Base-by-base conservation (phyloP, 306 rosid species). In the Argentina anserina region DNA sequence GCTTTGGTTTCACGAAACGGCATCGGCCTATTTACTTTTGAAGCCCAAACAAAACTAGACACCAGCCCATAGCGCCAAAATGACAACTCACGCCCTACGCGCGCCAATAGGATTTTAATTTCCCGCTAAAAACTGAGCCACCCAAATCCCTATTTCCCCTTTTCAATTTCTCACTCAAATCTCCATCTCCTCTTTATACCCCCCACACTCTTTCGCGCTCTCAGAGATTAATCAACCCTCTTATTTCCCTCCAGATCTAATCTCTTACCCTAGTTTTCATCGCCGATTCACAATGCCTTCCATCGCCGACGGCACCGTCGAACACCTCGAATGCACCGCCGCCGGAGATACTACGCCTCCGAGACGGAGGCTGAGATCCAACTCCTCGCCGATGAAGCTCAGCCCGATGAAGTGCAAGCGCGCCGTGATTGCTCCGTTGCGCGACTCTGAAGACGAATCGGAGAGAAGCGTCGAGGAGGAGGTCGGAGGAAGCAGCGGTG, bases 301-400 rank as follows among this genome's bases (percentile, higher is more conserved):
- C n/a, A 46, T 13, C 2, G 20, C 50, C 50, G 50, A 45, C 6
- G 2, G 7, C 50, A 45, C 6, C 50, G 50, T 17, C 21, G 21
- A 45, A 45, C 9, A 45, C 13, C 23, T 50, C 26, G 56, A 7
- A 31, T 52, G 73, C 21, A 36, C 61, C 55, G 52, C 80, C 66
- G 21, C 33, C 46, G 31, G 66, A 45, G 75, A 40, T 6, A 42
- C 75, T 20, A 80, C 85, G 59, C 78, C 85, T 12, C 87, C 64
- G 50, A 83, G 76, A 76, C 76, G 87, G 63, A 81, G 26, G 72
- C 45, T 81, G 67, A 80, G 87, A 83, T 86, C 90, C 10, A 61
- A 75, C n/a, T 26, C 78, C 4, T 65, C 60, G 69, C 80, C 71
- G 26, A 71, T 60, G 69, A 39, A 42, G 80, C 76, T 53, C 4